Evolutionary conservation across 768 basidiomycete species (phyloP), one percentile per base, ranked within the genome.

Genomic region (Mycena polygramma): DNA sequence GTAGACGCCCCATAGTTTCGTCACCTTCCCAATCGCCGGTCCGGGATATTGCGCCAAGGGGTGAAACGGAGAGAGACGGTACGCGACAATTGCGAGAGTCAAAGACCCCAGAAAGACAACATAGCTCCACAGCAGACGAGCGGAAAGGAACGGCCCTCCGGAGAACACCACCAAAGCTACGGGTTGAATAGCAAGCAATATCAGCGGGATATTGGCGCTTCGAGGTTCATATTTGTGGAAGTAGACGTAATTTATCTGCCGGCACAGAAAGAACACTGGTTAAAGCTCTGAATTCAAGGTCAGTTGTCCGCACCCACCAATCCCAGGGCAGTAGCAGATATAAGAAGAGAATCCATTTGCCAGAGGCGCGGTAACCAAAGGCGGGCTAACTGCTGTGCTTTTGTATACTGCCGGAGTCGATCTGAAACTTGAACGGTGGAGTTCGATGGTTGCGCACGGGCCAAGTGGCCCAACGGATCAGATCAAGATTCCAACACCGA

Each of bases 41-140:
- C 88, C 88, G 20, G 87, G 87, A 71, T 84, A 87, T 35, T 78
- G 73, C 9, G 86, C 84, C 11, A 89, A 79, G 1, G 88, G 87
- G 74, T 90, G 88, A 77, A 84, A 84, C 4, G 88, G 87, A 7
- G 87, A 88, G 9, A 88, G 69, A 15, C 88, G 84, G 75, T 89
- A 89, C 10, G 79, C 30, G 10, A 80, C 54, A 20, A 85, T 79
- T 1, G 83, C 82, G 5, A 73, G 39, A 41, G 73, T 57, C 19
- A 83, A 68, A 0, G 81, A 73, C 0, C 60, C 58, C 76, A 78
- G 80, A 68, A 80, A 84, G 3, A 75, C 24, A 20, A 24, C 66
- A n/a, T 67, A 57, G 48, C 20, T 37, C 5, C 53, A 48, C 5
- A 57, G 24, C 5, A 69, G 39, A 30, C 46, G 67, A 2, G 39